Base-by-base conservation (phyloP, 2,329 filamentous ascomycete genomes). In the Ophiostoma novo-ulmi region DNA sequence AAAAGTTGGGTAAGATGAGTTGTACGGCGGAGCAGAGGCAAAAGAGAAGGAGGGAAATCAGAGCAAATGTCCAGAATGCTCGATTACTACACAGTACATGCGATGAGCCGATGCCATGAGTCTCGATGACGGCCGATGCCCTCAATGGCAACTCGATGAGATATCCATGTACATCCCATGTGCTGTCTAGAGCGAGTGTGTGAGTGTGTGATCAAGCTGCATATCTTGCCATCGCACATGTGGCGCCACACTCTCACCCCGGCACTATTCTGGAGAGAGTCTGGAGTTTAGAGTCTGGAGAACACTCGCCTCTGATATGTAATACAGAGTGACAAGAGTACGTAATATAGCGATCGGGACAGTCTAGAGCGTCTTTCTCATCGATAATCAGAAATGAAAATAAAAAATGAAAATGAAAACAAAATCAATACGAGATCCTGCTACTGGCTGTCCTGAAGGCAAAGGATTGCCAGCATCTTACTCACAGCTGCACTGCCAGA, bases 141-240 rank as follows among this genome's bases (percentile, higher is more conserved):
- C 44, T 48, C 44, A 11, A 58, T 31, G 52, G 52, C 52, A 58
- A 58, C n/a, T 58, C 52, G 52, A 58, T 58, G 52, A 58, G 52
- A 58, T 22, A 7, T 58, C 20, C 3, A 17, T 26, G 17, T 44
- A 3, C 52, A 26, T 26, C 52, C 7, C 44, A 48, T 48, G 44
- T 48, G 44, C 44, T 58, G n/a, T 58, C 52, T 58, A 17, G 52
- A 58, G 48, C n/a, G 48, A 44, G 8, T 58, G 52, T 58, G 52
- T 6, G 10, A 13, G 8, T 58, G 22, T 58, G 52, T 48, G 44
- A 22, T 58, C 5, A 26, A 26, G 52, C 44, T 58, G 52, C 22
- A 13, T 58, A 31, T 58, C 52, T 26, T 58, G n/a, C 52, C 22
- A 58, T 26, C 20, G 22, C 52, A 26, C 52, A 48, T 58, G 52